Evolutionary conservation across 331 rosid genomes (phyloP).

Genomic region (Ulmus americana): DNA sequence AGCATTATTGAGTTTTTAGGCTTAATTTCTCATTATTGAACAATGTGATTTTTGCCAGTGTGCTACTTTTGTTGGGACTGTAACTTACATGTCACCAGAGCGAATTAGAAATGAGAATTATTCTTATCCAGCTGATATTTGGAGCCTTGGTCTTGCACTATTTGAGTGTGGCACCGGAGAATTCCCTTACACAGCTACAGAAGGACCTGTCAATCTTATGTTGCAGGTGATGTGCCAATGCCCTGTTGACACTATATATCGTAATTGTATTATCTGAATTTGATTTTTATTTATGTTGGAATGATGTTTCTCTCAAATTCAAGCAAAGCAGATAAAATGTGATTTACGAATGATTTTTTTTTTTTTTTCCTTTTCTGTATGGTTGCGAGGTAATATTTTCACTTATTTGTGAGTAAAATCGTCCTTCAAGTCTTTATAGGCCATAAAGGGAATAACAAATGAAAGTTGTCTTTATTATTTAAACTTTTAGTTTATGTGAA

Average conservation of each 20-base stretch:
- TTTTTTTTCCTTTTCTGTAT: not conserved
- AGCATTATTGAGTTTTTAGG: not conserved
- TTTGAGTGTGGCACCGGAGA: conserved; percentile 97
- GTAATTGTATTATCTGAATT: not conserved
- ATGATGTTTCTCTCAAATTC: not conserved
- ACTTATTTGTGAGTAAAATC: not conserved
- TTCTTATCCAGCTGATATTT: conserved; percentile 95
- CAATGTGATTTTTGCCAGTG: conserved; percentile 45
- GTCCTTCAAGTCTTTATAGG: not conserved
- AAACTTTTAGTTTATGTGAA: too few relatives aligned
- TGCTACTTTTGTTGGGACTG: conserved; percentile 96
- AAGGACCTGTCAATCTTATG: conserved; percentile 96
- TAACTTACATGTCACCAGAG: conserved; percentile 95
- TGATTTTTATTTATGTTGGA: conserved; percentile 7
- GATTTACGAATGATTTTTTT: not conserved
- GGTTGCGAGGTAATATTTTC: not conserved
- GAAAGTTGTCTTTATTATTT: not conserved
- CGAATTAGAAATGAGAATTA: conserved; percentile 84
- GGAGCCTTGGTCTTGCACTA: conserved; percentile 99
- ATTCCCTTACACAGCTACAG: conserved; percentile 86
- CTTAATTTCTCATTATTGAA: not conserved
- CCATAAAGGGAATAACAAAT: not conserved
- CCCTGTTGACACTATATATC: not conserved
- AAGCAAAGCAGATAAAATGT: too few relatives aligned
- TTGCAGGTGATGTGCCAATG: conserved; percentile 58